Evolutionary conservation across 768 basidiomycete species (phyloP).

Genomic region (Pleurotus eryngii): DNA sequence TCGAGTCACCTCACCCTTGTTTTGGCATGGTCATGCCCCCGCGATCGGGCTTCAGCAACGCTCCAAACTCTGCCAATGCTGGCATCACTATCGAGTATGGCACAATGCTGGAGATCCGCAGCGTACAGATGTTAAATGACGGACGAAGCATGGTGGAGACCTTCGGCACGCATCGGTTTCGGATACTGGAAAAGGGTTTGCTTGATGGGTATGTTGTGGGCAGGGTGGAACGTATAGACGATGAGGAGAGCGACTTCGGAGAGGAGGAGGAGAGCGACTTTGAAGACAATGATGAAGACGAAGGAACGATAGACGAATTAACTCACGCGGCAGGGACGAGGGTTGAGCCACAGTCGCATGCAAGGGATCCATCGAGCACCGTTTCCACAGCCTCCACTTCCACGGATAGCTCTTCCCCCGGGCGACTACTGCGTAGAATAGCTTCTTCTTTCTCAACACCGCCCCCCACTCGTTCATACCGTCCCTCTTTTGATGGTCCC

Average conservation of each 20-base stretch:
- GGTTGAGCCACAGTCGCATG: not conserved
- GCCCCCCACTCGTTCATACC: constrained; percentile 12
- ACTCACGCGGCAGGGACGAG: not conserved
- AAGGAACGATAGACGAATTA: not conserved
- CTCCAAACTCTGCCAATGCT: constrained; percentile 32
- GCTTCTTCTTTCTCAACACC: constrained; percentile 5
- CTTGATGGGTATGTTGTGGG: constrained; percentile 91
- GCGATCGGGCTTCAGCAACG: constrained; percentile 16
- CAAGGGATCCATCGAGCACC: constrained; percentile 3
- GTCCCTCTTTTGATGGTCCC: constrained; percentile 17
- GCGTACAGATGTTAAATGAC: constrained; percentile 84
- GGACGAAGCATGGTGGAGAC: constrained; percentile 85
- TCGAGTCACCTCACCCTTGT: constrained; percentile 68
- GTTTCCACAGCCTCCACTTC: constrained; percentile 10
- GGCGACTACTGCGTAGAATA: constrained; percentile 1
- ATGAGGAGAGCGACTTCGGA: constrained; percentile 5
- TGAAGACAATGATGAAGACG: not conserved
- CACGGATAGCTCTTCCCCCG: constrained; percentile 5
- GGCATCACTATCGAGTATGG: constrained; percentile 67
- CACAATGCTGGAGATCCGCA: constrained; percentile 88
- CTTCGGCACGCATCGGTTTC: constrained; percentile 66
- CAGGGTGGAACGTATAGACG: constrained; percentile 53
- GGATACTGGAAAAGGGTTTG: constrained; percentile 77
- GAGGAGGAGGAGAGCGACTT: not conserved
- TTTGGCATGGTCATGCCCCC: constrained; percentile 94